Evolutionary conservation across 2,329 filamentous ascomycete species (phyloP).

Genomic region (Nothopassalora personata): DNA sequence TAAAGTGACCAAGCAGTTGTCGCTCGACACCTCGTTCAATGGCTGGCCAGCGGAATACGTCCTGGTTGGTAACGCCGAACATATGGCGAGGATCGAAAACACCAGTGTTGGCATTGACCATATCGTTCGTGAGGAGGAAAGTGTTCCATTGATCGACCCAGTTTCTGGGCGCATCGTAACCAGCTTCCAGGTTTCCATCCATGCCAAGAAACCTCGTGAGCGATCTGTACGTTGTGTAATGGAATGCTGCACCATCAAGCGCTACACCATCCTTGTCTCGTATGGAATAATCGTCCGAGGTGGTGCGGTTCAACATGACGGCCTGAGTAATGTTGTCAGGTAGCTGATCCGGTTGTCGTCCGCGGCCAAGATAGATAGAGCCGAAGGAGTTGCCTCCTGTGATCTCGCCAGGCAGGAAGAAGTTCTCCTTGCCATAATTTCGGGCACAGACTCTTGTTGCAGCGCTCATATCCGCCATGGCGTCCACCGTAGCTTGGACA

Average conservation of each 20-base stretch:
- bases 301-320: slow-evolving; percentile 40
- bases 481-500: slow-evolving; percentile 56
- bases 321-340: slow-evolving; percentile 44
- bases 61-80: slow-evolving; percentile 59
- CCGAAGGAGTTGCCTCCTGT: slow-evolving; percentile 55
- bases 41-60: slow-evolving; percentile 60
- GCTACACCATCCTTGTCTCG: slow-evolving; percentile 48
- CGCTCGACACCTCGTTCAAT: slow-evolving; percentile 51
- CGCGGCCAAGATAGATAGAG: slow-evolving; percentile 55
- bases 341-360: slow-evolving; percentile 52
- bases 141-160: slow-evolving; percentile 51
- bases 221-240: slow-evolving; percentile 56
- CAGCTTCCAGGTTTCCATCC: slow-evolving; percentile 50
- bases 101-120: slow-evolving; percentile 55
- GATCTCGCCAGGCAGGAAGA: slow-evolving; percentile 58
- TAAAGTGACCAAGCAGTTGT: slow-evolving; percentile 52
- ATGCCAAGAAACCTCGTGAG: slow-evolving; percentile 55
- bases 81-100: slow-evolving; percentile 58
- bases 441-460: slow-evolving; percentile 53
- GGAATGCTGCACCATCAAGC: slow-evolving; percentile 56
- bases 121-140: slow-evolving; percentile 53
- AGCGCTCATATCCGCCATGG: slow-evolving; percentile 51
- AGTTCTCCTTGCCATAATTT: slow-evolving; percentile 54
- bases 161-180: slow-evolving; percentile 49
- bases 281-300: slow-evolving; percentile 47